Evolutionary conservation across 805 yeast genomes (phyloP), one percentile per base, ranked within the genome.

Genomic region (Metschnikowia sp.): DNA sequence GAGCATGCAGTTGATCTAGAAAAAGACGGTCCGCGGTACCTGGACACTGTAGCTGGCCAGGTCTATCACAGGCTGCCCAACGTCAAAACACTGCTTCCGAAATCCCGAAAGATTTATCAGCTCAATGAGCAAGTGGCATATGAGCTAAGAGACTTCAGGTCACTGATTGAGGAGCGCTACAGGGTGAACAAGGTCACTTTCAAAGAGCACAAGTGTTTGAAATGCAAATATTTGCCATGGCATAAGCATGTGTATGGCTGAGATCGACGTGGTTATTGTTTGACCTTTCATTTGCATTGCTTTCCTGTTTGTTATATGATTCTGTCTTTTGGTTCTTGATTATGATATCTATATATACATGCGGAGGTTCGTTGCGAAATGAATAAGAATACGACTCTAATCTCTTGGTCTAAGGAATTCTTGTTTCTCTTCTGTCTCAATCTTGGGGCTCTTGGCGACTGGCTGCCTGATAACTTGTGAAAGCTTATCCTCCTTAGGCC

Each of bases 401-500:
- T 53, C 62, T 50, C 76, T 66, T 40, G 54, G 60, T 60, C 76
- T 68, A 57, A 55, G 56, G 33, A 60, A 55, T 43, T 62, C 65
- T 52, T 61, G 59, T 28, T 64, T 63, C 49, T 69, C 72, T 53
- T 71, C 76, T 30, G 50, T 47, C 32, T 62, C 58, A 26, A 55
- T 56, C 51, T 59, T 61, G 32, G 56, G 47, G 18, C 59, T 67
- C 32, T 54, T 59, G 10, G 65, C 51, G 11, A 67, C 59, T 13
- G 68, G 66, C 46, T 61, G 70, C 15, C 58, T 51, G 22, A 71
- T 57, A 19, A 44, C 39, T 44, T 54, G 59, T 13, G 68, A 52
- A 53, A 68, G 61, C 52, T 70, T 66, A 44, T 54, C 53, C 36
- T 88, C 75, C 58, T 74, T 62, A 41, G 84, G 84, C 85, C 84